Evolutionary conservation across 2,329 filamentous ascomycete species (phyloP), one percentile per base, ranked within the genome.

Genomic region (Trichoderma lentiforme): DNA sequence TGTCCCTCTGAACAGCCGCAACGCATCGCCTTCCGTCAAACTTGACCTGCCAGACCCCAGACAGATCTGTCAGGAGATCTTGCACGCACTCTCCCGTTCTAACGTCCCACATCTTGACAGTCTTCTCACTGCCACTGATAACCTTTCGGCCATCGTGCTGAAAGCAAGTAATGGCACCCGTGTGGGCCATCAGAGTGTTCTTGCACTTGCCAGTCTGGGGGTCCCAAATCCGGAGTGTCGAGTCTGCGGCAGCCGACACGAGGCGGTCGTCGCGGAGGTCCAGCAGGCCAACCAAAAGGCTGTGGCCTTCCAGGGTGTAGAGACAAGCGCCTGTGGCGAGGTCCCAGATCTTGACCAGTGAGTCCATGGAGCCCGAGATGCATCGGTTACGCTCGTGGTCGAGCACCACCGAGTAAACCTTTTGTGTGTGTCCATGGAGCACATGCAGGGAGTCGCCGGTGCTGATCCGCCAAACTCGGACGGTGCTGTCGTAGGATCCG

Each of bases 281-380:
- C 36, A 99, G 85, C 2, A 99, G 87, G 1, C 96, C 96, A 21
- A 99, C 96, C 15, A 99, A 90, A 12, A 97, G 92, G 21, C 91
- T 92, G 79, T 99, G 96, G 0, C 96, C 96, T 81, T 98, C 95
- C 0, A 99, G 88, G 1, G 94, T 98, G 81, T 95, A 92, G 12
- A 98, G 84, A 76, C 94, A 93, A 0, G 91, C 85, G 0, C 96
- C 96, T 2, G 93, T 96, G 34, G 94, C 91, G 15, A 99, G 87
- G 73, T 95, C 96, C 96, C 96, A 99, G 14, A 99, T 95, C 82
- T 98, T 98, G 79, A 99, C 96, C 74, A 95, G 88, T 74, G 96
- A 97, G 81, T 99, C 96, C 96, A 99, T 99, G 7, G 95, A 97
- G 14, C 96, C 96, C 74, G 95, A 98, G 74, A 99, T 98, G 82